Conservation (phyloP, 169 alveolate genomes). For the Babesia microti region DNA sequence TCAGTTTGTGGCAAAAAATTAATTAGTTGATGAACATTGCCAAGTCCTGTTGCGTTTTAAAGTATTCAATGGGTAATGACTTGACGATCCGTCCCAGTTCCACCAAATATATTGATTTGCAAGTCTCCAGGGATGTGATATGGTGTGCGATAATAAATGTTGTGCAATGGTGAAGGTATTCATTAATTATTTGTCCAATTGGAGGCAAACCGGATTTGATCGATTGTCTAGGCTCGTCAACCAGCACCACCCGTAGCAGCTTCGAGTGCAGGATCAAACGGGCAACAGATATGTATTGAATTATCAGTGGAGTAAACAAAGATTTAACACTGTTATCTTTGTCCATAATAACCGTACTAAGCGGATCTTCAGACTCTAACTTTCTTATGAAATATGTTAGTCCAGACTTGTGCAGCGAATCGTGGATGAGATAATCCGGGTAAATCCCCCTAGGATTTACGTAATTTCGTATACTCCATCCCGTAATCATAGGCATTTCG, state of each 20-base stretch:
- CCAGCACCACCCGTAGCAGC: constrained; percentile 30
- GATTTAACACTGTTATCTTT: too few relatives aligned
- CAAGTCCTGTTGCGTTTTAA: too few relatives aligned
- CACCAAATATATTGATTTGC: too few relatives aligned
- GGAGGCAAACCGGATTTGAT: constrained; percentile 14
- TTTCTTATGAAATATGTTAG: constrained; percentile 5
- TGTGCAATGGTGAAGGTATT: constrained; percentile 20
- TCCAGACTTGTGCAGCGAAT: constrained; percentile 23
- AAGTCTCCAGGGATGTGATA: constrained; percentile 26
- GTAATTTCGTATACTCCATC: constrained; percentile 39
- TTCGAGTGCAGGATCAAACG: constrained; percentile 22
- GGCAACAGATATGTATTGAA: constrained; percentile 39
- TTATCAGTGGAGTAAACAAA: background rate
- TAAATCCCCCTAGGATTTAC: constrained; percentile 27
- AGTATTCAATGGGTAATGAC: too few relatives aligned
- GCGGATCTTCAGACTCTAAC: constrained; percentile 6
- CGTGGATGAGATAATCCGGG: constrained; percentile 27
- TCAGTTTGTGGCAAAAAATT: too few relatives aligned
- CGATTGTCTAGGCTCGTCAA: constrained; percentile 28
- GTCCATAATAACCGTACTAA: too few relatives aligned
- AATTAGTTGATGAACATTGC: too few relatives aligned
- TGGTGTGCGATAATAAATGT: constrained; percentile 43
- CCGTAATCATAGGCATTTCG: constrained; percentile 34
- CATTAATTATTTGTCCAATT: constrained; percentile 16
- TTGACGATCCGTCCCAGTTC: too few relatives aligned